Evolutionary conservation across 176 grass and related monocot genomes (phyloP).

Genomic region (Puccinellia tenuiflora): DNA sequence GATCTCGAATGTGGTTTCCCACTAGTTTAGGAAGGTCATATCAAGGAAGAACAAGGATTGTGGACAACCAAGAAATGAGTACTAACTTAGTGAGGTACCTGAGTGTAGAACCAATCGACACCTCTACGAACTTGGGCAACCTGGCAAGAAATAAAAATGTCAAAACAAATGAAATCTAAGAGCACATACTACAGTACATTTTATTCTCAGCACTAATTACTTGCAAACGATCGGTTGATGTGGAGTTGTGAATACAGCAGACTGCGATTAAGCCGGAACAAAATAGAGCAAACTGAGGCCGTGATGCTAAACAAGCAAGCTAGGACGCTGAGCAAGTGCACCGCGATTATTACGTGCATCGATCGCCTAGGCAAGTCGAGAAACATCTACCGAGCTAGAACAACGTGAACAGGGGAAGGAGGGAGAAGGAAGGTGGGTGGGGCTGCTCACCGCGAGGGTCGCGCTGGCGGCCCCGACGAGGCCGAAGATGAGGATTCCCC

Average conservation of each 20-base stretch:
- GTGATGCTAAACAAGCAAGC: not conserved
- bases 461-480: slow-evolving; percentile 76
- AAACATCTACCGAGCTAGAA: not conserved
- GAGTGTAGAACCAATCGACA: slow-evolving; percentile 69
- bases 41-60: not conserved
- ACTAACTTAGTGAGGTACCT: slow-evolving; percentile 43
- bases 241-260: not conserved
- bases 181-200: not conserved
- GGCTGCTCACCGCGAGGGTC: slow-evolving; percentile 48
- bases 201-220: not conserved
- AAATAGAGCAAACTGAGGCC: not conserved
- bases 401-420: not conserved
- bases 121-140: slow-evolving; percentile 67
- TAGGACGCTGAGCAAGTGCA: not conserved
- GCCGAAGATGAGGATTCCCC: slow-evolving; percentile 79
- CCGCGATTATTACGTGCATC: not conserved
- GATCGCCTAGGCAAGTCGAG: too few relatives aligned
- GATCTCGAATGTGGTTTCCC: not conserved
- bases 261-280: not conserved
- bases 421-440: not conserved
- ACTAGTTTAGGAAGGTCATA: not conserved
- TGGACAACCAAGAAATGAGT: not conserved
- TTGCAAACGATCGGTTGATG: not conserved
- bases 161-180: not conserved
- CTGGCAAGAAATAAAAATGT: slow-evolving; percentile 25